These are phyloP conservation scores for Leccinum fuscescens DNA, from an alignment of 1,284 basidiomycete species.

Conservation along the genomic window DNA sequence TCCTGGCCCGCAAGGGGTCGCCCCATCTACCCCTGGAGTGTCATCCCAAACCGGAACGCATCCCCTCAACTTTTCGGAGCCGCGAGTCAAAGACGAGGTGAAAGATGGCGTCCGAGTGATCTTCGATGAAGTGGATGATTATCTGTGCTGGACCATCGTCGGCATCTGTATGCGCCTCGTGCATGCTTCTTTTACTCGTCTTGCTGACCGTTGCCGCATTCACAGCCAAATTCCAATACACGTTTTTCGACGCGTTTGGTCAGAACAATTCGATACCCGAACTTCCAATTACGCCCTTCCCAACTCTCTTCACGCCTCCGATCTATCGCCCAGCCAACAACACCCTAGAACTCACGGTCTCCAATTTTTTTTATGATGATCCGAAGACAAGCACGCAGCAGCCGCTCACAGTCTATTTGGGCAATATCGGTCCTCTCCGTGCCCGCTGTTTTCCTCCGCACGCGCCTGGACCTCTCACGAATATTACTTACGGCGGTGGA, in stretches of 20 bases:
- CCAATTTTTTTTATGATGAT: conserved; percentile 72
- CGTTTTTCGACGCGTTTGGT: conserved; percentile 89
- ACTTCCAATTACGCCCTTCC: conserved; percentile 84
- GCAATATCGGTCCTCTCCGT: conserved; percentile 80
- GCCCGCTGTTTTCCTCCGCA: conserved; percentile 69
- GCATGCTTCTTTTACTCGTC: conserved; percentile 7
- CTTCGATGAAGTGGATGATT: conserved; percentile 89
- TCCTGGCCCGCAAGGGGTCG: conserved; percentile 66
- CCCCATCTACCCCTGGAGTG: conserved; percentile 64
- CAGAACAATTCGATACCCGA: conserved; percentile 74
- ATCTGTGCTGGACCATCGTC: conserved; percentile 93
- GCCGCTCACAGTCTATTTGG: conserved; percentile 87
- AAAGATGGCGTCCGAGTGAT: conserved; percentile 69
- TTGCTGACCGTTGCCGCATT: conserved; percentile 20
- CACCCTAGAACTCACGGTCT: conserved; percentile 78
- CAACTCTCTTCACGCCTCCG: conserved; percentile 80
- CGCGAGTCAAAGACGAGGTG: conserved; percentile 69
- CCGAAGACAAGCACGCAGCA: conserved; percentile 59
- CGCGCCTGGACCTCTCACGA: conserved; percentile 61
- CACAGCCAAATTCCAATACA: conserved; percentile 86
- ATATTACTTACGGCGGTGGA: conserved; percentile 51
- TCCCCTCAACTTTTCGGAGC: conserved; percentile 72
- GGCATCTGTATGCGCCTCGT: conserved; percentile 76
- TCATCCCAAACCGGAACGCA: conserved; percentile 76
- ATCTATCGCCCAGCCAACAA: conserved; percentile 70